Base-by-base conservation (phyloP, 495 filamentous ascomycete genomes). In the Neurospora discreta region DNA sequence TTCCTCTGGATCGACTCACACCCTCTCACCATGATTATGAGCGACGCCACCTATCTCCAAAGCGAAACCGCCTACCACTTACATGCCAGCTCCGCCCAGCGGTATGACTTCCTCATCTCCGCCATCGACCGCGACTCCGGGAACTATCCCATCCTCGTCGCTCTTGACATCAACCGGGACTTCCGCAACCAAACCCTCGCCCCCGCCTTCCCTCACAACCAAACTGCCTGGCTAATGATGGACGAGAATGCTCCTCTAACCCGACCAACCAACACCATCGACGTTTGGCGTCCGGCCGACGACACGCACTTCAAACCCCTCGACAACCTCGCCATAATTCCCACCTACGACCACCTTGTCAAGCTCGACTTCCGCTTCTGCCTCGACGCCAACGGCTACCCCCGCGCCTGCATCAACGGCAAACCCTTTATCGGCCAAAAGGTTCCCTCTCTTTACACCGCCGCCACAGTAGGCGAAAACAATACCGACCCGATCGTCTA, bases 391-490 rank as follows among this genome's bases (percentile, higher is more conserved):
- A 91, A 91, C 52, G 87, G 85, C 5, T 89, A 89, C 68, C 90
- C 90, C 73, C 88, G 88, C 60, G 90, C 92, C 13, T 92, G 92
- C 78, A 88, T 97, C 81, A 95, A 95, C 77, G 86, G 89, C 74
- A 83, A 90, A 65, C 90, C 90, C 52, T 97, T 92, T 75, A 88
- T 92, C 46, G 70, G 70, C 33, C 92, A 92, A 68, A 89, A 90
- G 74, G 93, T 96, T 1, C 93, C 93, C 1, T 89, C 91, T 0
- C 81, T 97, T 7, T 97, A 92, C 82, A 89, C 90, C 0, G 92
- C 87, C 2, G 80, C 92, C 11, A 88, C 90, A 0, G 83, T 90
- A 3, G 90, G 90, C 7, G 73, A 84, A 1, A 76, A 83, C 36
- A 88, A 90, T 72, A 89, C 85, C 1, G 82, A 96, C 73, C 79